Conservation (phyloP, 176 grass and related monocot species). For the Puccinellia tenuiflora region DNA sequence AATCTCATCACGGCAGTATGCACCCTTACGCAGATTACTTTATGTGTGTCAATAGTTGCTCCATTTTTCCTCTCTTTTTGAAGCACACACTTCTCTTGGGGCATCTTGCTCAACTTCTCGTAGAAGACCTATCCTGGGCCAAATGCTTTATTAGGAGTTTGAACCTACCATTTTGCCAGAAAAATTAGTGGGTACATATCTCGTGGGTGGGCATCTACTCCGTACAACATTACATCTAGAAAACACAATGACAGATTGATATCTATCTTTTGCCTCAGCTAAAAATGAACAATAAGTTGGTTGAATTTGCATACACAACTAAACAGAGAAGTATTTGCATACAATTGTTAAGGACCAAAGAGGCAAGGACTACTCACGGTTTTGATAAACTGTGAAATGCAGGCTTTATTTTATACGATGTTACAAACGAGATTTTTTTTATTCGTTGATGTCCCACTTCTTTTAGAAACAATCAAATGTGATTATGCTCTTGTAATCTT, state of each 20-base stretch:
- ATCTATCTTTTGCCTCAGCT: not conserved
- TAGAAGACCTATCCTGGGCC: not conserved
- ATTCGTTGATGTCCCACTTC: not conserved
- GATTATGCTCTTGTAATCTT: not conserved
- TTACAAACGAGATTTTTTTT: not conserved
- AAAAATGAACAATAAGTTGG: not conserved
- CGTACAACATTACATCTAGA: not conserved
- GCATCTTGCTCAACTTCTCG: not conserved
- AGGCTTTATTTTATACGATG: not conserved
- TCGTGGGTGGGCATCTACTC: not conserved
- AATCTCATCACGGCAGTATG: constrained; percentile 95
- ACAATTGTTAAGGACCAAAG: not conserved
- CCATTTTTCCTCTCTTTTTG: not conserved
- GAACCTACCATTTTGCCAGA: not conserved
- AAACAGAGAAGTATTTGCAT: not conserved
- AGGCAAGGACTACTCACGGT: not conserved
- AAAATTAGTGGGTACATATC: not conserved
- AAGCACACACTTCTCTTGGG: not conserved
- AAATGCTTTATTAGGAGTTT: not conserved
- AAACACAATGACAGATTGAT: not conserved
- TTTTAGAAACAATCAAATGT: not conserved
- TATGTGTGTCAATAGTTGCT: not conserved
- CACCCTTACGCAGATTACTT: constrained; percentile 23
- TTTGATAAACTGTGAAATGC: constrained; percentile 7
- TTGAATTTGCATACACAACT: not conserved